Base-by-base conservation (phyloP, 176 grass and related monocot genomes). In the Juncus inflexus region DNA sequence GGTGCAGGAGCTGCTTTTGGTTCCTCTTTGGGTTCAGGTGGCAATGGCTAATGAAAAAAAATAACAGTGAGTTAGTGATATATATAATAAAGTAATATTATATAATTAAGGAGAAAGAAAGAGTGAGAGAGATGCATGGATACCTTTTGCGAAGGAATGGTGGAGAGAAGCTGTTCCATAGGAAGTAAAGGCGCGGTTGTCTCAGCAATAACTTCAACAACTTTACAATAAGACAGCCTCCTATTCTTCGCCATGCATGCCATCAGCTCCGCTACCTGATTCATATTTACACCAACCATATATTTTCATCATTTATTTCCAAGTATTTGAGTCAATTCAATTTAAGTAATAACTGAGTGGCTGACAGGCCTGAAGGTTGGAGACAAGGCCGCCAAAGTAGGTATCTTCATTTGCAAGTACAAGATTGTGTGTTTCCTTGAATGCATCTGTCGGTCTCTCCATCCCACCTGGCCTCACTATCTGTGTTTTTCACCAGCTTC, bases 401-500 rank as follows among this genome's bases (percentile, higher is more conserved):
- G 74, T 83, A 53, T 96, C 91, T 74, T 87, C 76, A 0, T 77
- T 40, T 19, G 87, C 84, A 83, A 96, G 73, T 15, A 96, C 84
- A 40, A 96, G 52, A 68, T 96, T 90, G 76, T 96, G 87, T 13
- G 91, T 96, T 83, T 96, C 91, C 81, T 96, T 96, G 74, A 63
- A 90, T 55, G 84, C 75, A 64, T 96, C 91, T 55, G 91, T 96
- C 12, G 91, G 91, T 61, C 91, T 75, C 73, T 96, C 91, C 87
- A 96, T 96, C 15, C 91, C 91, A 35, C 91, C 91, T 10, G 91
- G 91, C 39, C 91, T 84, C 53, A 96, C 77, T 63, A 96, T 90
- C 89, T 91, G 69, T 58, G 10, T 50, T 74, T 42, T 43, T 42
- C 52, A 70, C 5, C 41, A 58, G 4, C 41, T 70, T 54, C 12